phyloP scores from a whole-genome alignment of 2,329 filamentous ascomycete genomes.

The Zasmidium cellare region DNA sequence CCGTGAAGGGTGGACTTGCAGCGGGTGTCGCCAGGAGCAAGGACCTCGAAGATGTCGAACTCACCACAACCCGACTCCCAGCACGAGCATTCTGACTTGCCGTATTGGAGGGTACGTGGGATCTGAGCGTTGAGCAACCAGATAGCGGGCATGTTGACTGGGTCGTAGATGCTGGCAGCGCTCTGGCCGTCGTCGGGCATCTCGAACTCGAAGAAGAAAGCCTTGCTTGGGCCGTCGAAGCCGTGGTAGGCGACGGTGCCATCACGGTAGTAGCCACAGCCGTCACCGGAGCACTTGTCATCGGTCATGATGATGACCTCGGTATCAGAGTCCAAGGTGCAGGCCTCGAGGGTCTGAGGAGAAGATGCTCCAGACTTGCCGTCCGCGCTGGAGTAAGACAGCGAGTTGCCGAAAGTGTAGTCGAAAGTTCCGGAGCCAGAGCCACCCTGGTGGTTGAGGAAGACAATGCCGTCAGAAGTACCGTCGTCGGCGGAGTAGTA shows the following conservation, averaged over 20 bases:
- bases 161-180: constrained; percentile 39
- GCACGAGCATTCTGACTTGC: constrained; percentile 64
- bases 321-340: constrained; percentile 47
- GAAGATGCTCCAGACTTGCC: constrained; percentile 48
- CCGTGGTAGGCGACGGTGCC: constrained; percentile 58
- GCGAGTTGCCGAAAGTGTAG: constrained; percentile 57
- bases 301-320: constrained; percentile 56
- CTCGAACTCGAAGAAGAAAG: constrained; percentile 71
- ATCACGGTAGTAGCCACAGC: constrained; percentile 37
- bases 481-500: constrained; percentile 39
- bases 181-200: constrained; percentile 64
- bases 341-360: constrained; percentile 53
- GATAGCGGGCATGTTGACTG: constrained; percentile 67
- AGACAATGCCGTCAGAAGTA: constrained; percentile 55
- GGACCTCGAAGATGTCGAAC: constrained; percentile 73
- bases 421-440: constrained; percentile 57
- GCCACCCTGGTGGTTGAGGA: constrained; percentile 60
- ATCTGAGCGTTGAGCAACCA: constrained; percentile 77
- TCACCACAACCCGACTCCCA: constrained; percentile 72
- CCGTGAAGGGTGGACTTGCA: constrained; percentile 71
- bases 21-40: constrained; percentile 63
- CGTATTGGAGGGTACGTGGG: constrained; percentile 69
- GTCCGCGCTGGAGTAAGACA: constrained; percentile 55
- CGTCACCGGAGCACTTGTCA: constrained; percentile 48
- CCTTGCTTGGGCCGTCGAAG: constrained; percentile 68